Evolutionary conservation across 768 basidiomycete genomes (phyloP).

Genomic region (Mrakia gelida): DNA sequence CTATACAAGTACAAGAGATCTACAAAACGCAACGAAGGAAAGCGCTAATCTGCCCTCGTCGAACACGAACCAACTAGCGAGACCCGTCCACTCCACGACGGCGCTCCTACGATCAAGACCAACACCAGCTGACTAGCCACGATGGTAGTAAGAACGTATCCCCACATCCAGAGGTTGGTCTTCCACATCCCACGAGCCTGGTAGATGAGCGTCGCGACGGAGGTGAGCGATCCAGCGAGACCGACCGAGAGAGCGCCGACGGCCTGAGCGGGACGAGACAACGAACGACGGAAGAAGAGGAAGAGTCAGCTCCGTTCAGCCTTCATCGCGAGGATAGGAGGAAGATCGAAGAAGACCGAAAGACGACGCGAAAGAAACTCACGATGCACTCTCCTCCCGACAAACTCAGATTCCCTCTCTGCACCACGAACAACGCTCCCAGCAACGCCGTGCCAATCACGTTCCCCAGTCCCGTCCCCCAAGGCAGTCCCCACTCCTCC

Average conservation of each 20-base stretch:
- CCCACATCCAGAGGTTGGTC: conserved; percentile 17
- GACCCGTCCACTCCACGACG: conserved; percentile 13
- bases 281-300: neutral
- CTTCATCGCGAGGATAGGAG: too few relatives aligned
- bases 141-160: conserved; percentile 4
- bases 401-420: neutral
- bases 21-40: too few relatives aligned
- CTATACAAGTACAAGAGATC: too few relatives aligned
- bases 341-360: neutral
- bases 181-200: conserved; percentile 4
- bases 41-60: too few relatives aligned
- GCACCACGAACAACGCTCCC: conserved; percentile 24
- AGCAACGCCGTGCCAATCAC: conserved; percentile 16
- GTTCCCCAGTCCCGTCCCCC: conserved; percentile 19
- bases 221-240: conserved; percentile 22
- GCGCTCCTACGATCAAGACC: conserved; percentile 14
- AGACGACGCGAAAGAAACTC: neutral
- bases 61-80: too few relatives aligned
- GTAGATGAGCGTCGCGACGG: conserved; percentile 15
- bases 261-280: conserved; percentile 9
- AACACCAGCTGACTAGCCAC: neutral
- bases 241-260: conserved; percentile 23
- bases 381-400: conserved; percentile 8
- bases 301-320: neutral
- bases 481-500: neutral